A percentile compares a stretch with the other conserved stretches of the same genome.
phyloP scores from a whole-genome alignment of 768 basidiomycete genomes.

The Lentinula sp. region DNA sequence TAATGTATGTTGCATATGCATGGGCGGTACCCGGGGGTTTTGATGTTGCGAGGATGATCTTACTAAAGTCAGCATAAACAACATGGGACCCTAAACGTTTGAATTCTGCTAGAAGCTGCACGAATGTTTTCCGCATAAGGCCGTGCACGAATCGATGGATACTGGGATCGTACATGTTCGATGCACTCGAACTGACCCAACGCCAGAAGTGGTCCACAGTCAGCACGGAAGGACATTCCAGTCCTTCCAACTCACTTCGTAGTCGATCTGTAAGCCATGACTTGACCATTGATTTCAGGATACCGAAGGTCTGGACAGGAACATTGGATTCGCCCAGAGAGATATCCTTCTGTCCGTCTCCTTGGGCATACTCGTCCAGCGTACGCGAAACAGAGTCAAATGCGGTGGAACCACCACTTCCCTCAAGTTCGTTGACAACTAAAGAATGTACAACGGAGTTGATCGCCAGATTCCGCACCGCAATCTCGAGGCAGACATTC shows the following conservation, averaged over 20 bases:
- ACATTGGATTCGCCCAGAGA: slow-evolving; percentile 87
- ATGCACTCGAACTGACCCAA: slow-evolving; percentile 85
- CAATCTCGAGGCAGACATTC: slow-evolving; percentile 88
- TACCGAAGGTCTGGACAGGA: slow-evolving; percentile 79
- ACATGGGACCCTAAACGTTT: slow-evolving; percentile 90
- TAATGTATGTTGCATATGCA: slow-evolving; percentile 94
- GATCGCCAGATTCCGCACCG: slow-evolving; percentile 87
- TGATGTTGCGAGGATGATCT: slow-evolving; percentile 85
- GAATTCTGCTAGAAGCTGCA: slow-evolving; percentile 95
- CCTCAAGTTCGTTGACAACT: slow-evolving; percentile 95
- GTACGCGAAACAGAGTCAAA: slow-evolving; percentile 93
- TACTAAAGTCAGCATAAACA: slow-evolving; percentile 90
- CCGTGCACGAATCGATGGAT: slow-evolving; percentile 91
- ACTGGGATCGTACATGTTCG: slow-evolving; percentile 87
- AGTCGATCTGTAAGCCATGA: slow-evolving; percentile 87
- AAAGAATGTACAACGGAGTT: slow-evolving; percentile 92
- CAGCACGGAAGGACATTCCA: slow-evolving; percentile 57
- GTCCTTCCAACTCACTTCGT: slow-evolving; percentile 56
- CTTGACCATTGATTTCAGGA: slow-evolving; percentile 85
- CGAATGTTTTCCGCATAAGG: slow-evolving; percentile 96
- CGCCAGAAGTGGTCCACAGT: slow-evolving; percentile 96
- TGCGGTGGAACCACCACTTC: slow-evolving; percentile 87
- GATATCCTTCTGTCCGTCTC: slow-evolving; percentile 62
- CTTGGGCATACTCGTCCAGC: slow-evolving; percentile 79
- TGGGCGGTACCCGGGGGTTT: slow-evolving; percentile 94